Conservation (phyloP, 2,329 filamentous ascomycete species). For the Coleophoma cylindrospora region DNA sequence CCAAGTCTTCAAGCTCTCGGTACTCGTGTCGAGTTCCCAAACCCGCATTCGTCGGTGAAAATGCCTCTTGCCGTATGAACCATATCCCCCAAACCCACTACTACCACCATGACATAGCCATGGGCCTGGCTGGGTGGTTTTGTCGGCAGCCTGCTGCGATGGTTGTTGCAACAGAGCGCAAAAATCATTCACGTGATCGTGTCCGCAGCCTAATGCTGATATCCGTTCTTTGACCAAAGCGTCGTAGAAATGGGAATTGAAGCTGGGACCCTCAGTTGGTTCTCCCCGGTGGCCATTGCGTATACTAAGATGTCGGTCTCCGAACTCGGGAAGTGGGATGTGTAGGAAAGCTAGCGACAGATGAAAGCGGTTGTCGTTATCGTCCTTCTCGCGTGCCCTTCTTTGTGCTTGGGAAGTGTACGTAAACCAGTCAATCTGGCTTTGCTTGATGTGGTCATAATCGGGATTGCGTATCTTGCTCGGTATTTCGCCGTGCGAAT, state of each 20-base stretch:
- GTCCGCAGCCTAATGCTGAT: conserved; percentile 56
- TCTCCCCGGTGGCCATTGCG: conserved; percentile 74
- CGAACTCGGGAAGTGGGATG: conserved; percentile 87
- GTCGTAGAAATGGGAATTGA: conserved; percentile 84
- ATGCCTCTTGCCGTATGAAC: conserved; percentile 65
- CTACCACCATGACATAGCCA: conserved; percentile 98
- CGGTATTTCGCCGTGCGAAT: conserved; percentile 84
- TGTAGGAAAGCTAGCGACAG: conserved; percentile 95
- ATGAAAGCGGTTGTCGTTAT: conserved; percentile 53
- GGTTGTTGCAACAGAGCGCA: conserved; percentile 57
- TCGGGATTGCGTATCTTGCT: conserved; percentile 78
- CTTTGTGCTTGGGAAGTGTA: conserved; percentile 62
- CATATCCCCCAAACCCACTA: conserved; percentile 87
- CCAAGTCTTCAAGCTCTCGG: conserved; percentile 80
- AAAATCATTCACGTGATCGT: conserved; percentile 93
- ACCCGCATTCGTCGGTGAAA: conserved; percentile 78
- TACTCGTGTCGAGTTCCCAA: conserved; percentile 79
- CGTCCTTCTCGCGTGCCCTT: conserved; percentile 70
- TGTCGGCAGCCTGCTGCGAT: conserved; percentile 12
- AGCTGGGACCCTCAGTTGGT: conserved; percentile 80
- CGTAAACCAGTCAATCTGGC: conserved; percentile 90
- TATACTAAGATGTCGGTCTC: conserved; percentile 47
- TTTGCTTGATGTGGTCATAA: conserved; percentile 92
- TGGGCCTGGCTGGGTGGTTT: conserved; percentile 45
- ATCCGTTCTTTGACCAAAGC: conserved; percentile 79